These are phyloP conservation scores for Hypoxylon crocopeplum DNA, from an alignment of 495 filamentous ascomycete genomes.

Conservation along the genomic window DNA sequence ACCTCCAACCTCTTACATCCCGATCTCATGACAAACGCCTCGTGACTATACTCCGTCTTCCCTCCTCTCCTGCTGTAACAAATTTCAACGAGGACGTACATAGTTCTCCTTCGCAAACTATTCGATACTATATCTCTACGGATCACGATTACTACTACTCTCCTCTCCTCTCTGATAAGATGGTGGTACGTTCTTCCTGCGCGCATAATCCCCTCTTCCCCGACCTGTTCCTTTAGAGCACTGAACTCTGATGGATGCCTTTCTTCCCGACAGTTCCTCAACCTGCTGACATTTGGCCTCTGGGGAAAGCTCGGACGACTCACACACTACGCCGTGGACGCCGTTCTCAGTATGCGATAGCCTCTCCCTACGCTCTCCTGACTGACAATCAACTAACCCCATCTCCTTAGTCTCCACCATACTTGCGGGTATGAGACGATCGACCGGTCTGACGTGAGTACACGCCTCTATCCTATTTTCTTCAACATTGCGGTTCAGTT, in stretches of 20 bases:
- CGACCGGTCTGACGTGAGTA: slow-evolving; percentile 95
- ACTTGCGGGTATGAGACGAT: slow-evolving; percentile 94
- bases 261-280: slow-evolving; percentile 57
- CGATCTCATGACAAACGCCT: slow-evolving; percentile 20
- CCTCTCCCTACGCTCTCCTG: neutral
- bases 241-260: slow-evolving; percentile 35
- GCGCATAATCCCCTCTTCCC: slow-evolving; percentile 2
- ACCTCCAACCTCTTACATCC: neutral
- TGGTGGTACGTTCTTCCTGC: slow-evolving; percentile 36
- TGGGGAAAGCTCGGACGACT: slow-evolving; percentile 86
- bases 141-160: neutral
- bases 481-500: slow-evolving; percentile 1
- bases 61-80: neutral
- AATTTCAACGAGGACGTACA: too few species aligned
- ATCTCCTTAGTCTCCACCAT: slow-evolving; percentile 80
- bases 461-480: slow-evolving; percentile 2
- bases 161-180: slow-evolving; percentile 9
- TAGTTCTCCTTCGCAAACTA: too few species aligned
- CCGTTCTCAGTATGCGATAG: slow-evolving; percentile 76
- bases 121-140: too few species aligned
- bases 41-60: slow-evolving; percentile 20
- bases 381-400: slow-evolving; percentile 36
- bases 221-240: neutral
- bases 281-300: slow-evolving; percentile 66
- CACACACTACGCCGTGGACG: slow-evolving; percentile 95